Evolutionary conservation across 2,329 filamentous ascomycete species (phyloP), one percentile per base, ranked within the genome.

Genomic region (Fusarium foetens): DNA sequence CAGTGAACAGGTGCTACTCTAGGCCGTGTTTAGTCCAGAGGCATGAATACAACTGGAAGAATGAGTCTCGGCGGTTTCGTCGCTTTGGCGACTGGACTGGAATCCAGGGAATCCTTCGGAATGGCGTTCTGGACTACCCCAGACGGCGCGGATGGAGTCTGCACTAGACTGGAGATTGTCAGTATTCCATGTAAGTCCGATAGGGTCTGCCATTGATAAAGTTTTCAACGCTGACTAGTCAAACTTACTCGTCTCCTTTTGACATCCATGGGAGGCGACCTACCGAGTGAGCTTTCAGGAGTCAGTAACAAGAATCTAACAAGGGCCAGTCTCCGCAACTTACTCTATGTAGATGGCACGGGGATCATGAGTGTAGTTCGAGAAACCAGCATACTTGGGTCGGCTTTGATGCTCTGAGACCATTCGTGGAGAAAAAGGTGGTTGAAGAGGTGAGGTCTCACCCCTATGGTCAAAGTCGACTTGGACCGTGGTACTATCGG

Each of bases 21-120:
- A 3, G 29, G 5, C 3, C 2, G 33, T 14, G 4, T 13, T 5
- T 36, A n/a, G 21, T 11, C 14, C 4, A 8, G 8, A 46, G 9
- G 8, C 23, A 1, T 8, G 8, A 7, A 1, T 1, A 8, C 13
- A 21, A 6, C 6, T 16, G 2, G 31, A 16, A 16, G 14, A 11
- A 6, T 10, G 3, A 25, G 27, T 11, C 31, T 25, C 11, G 14
- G 16, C 6, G 19, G 7, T 3, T 41, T 14, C n/a, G 21, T 25
- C 25, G 1, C 16, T 33, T 36, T 10, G 23, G 21, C 12, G n/a
- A 1, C 14, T 14, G 6, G n/a, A 2, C 4, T 8, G 8, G 5
- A 21, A 35, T 10, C 12, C 14, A 13, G 31, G 16, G 13, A 21
- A 52, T 17, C 19, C 23, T 9, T 36, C 13, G 3, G 25, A 12